Evolutionary conservation across 805 yeast genomes (phyloP).

Genomic region (Teunomyces lycoperdinae): DNA sequence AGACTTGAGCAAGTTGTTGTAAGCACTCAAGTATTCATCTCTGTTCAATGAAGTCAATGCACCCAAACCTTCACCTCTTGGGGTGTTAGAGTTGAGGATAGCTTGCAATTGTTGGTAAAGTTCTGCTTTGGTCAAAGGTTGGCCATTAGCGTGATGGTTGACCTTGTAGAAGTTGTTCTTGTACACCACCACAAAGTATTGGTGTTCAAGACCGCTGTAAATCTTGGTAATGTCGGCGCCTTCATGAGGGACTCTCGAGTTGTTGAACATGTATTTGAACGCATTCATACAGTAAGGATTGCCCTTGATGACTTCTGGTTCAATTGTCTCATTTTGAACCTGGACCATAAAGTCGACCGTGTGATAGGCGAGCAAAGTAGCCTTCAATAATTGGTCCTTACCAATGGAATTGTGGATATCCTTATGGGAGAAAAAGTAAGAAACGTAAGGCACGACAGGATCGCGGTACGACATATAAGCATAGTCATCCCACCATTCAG

Average conservation of each 20-base stretch:
- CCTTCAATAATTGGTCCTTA: conserved; percentile 63
- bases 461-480: conserved; percentile 90
- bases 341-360: conserved; percentile 64
- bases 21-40: conserved; percentile 70
- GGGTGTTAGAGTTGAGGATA: conserved; percentile 43
- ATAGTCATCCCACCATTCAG: conserved; percentile 89
- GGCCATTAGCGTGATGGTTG: conserved; percentile 50
- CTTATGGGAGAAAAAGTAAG: conserved; percentile 84
- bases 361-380: conserved; percentile 69
- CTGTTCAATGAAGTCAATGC: conserved; percentile 80
- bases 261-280: conserved; percentile 87
- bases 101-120: conserved; percentile 57
- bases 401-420: conserved; percentile 60
- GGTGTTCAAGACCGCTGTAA: conserved; percentile 50
- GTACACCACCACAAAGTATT: conserved; percentile 68
- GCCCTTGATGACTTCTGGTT: conserved; percentile 75
- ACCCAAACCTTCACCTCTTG: conserved; percentile 62
- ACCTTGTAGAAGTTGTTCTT: conserved; percentile 82
- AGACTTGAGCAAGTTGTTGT: conserved; percentile 53
- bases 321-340: conserved; percentile 69
- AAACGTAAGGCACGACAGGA: conserved; percentile 92
- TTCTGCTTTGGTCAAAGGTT: conserved; percentile 44
- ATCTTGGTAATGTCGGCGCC: conserved; percentile 60
- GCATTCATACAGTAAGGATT: conserved; percentile 94
- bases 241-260: conserved; percentile 72